Percentiles rank a stretch among this genome's conserved stretches.
phyloP scores from a whole-genome alignment of 2,329 filamentous ascomycete genomes.

The Teratosphaeria gauchensis region DNA sequence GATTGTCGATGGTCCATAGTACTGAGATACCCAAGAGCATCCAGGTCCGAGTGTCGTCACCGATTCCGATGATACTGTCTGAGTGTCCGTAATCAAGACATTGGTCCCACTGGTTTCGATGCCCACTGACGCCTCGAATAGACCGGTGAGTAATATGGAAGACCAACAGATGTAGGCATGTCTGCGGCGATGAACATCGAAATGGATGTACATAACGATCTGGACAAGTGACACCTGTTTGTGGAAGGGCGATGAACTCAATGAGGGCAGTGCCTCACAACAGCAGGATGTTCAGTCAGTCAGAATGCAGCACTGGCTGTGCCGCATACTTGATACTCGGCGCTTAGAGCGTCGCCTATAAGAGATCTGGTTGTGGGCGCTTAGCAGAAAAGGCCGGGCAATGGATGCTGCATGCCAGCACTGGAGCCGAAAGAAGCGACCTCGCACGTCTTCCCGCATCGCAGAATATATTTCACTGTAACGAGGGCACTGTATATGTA shows the following conservation, averaged over 20 bases:
- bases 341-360: not conserved
- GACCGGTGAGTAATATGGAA: not conserved
- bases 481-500: not conserved
- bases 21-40: not conserved
- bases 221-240: not conserved
- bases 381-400: not conserved
- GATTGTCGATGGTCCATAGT: not conserved
- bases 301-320: not conserved
- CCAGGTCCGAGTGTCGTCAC: not conserved
- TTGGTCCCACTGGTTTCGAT: not conserved
- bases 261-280: not conserved
- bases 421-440: not conserved
- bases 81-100: not conserved
- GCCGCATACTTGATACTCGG: not conserved
- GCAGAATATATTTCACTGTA: not conserved
- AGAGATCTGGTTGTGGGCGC: not conserved
- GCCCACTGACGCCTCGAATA: not conserved
- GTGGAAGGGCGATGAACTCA: not conserved
- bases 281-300: not conserved
- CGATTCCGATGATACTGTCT: not conserved
- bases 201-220: not conserved
- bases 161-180: not conserved
- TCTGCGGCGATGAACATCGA: not conserved
- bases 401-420: not conserved
- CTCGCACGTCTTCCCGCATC: not conserved